These are phyloP conservation scores for Penicillium subrubescens DNA, from an alignment of 495 filamentous ascomycete genomes.

Conservation along the genomic window DNA sequence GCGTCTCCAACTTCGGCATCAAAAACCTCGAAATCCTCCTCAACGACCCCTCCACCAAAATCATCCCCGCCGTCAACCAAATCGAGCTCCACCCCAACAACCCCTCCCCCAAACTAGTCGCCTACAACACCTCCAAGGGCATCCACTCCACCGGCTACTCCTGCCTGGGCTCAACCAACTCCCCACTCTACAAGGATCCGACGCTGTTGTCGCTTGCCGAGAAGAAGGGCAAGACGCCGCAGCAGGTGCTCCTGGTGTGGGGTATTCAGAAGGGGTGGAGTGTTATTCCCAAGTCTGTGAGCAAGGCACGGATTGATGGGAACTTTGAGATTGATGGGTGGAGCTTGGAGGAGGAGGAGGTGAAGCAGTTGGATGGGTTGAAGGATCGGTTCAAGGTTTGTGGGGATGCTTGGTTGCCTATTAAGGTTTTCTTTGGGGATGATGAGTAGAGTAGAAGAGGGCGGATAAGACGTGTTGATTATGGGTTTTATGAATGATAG, in stretches of 20 bases:
- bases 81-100: slow-evolving; percentile 87
- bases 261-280: slow-evolving; percentile 72
- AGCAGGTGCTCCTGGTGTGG: slow-evolving; percentile 71
- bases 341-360: slow-evolving; percentile 64
- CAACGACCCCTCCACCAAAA: slow-evolving; percentile 57
- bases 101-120: slow-evolving; percentile 76
- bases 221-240: slow-evolving; percentile 65
- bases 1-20: slow-evolving; percentile 65
- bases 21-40: slow-evolving; percentile 60
- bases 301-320: slow-evolving; percentile 60
- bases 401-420: slow-evolving; percentile 66
- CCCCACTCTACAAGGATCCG: slow-evolving; percentile 57
- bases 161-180: slow-evolving; percentile 63
- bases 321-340: slow-evolving; percentile 70
- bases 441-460: slow-evolving; percentile 80
- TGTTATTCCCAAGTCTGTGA: slow-evolving; percentile 72
- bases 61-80: slow-evolving; percentile 85
- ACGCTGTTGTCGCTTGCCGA: slow-evolving; percentile 62
- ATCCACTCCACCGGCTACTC: slow-evolving; percentile 72
- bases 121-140: slow-evolving; percentile 67
- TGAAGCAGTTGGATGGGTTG: slow-evolving; percentile 62
- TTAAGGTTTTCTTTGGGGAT: slow-evolving; percentile 87
- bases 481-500: neutral
- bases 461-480: too few species aligned
- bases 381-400: slow-evolving; percentile 76